These are phyloP conservation scores for Aureobasidium melanogenum DNA, from an alignment of 2,329 filamentous ascomycete genomes.

Conservation along the genomic window DNA sequence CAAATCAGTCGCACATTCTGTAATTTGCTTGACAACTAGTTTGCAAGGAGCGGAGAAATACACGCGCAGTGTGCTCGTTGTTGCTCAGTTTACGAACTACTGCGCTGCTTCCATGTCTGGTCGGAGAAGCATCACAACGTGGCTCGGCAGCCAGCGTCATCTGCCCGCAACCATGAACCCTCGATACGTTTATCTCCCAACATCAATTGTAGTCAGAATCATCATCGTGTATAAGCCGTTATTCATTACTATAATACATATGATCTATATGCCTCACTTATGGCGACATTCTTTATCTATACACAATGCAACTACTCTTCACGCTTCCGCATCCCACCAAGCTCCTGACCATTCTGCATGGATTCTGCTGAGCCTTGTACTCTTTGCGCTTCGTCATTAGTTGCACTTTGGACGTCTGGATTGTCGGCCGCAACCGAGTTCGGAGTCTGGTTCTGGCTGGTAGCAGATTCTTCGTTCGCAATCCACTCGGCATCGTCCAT, in stretches of 20 bases:
- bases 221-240: background rate
- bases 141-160: background rate
- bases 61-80: background rate
- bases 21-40: background rate
- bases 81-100: background rate
- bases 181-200: background rate
- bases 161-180: background rate
- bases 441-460: conserved; percentile 8
- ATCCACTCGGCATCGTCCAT: conserved; percentile 16
- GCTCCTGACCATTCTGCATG: too few species aligned
- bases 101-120: background rate
- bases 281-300: background rate
- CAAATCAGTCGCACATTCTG: background rate
- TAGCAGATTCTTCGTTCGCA: background rate
- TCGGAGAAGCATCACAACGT: background rate
- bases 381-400: conserved; percentile 12
- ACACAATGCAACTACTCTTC: background rate
- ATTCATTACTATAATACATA: conserved; percentile 10
- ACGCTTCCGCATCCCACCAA: background rate
- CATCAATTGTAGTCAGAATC: too few species aligned
- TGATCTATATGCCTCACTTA: background rate
- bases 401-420: background rate
- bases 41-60: too few species aligned
- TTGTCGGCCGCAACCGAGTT: conserved; percentile 11
- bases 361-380: too few species aligned